phyloP scores from a whole-genome alignment of 2,329 filamentous ascomycete species.

The Venturia nashicola region DNA sequence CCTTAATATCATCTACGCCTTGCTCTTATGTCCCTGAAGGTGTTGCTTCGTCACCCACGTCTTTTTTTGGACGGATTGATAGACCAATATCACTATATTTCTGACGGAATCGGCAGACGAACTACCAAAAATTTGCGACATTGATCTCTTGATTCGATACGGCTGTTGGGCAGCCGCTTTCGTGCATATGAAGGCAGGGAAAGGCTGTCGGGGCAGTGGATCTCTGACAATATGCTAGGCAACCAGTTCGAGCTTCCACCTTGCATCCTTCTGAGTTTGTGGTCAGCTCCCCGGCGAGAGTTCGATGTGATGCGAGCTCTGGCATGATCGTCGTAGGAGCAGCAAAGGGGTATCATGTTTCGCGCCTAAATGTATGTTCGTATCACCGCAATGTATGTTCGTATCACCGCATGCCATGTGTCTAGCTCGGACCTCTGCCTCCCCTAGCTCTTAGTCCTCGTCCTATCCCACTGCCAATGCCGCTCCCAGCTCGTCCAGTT shows the following conservation, averaged over 20 bases:
- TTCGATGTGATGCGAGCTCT: neutral
- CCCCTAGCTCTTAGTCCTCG: slow-evolving; percentile 23
- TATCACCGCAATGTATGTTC: neutral
- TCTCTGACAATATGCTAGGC: neutral
- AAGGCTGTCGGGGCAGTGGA: too few relatives aligned
- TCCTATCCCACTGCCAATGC: slow-evolving; percentile 32
- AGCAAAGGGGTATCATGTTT: slow-evolving; percentile 3
- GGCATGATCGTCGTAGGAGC: neutral
- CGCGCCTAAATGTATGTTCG: neutral
- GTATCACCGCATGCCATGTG: neutral
- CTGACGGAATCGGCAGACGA: too few relatives aligned
- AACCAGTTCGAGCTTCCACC: neutral
- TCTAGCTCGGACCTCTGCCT: neutral
- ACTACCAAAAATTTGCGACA: too few relatives aligned
- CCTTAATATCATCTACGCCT: too few relatives aligned
- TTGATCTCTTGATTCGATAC: too few relatives aligned
- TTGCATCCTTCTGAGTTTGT: neutral
- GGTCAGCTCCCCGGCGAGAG: neutral
- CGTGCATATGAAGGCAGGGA: too few relatives aligned
- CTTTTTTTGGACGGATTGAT: too few relatives aligned
- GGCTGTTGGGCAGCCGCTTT: too few relatives aligned
- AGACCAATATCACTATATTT: too few relatives aligned
- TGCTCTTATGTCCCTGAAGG: too few relatives aligned
- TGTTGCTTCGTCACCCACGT: too few relatives aligned
- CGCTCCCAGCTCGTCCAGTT: slow-evolving; percentile 16